Base-by-base conservation (phyloP, 148 eudicot genomes). In the Nepenthes gracilis region DNA sequence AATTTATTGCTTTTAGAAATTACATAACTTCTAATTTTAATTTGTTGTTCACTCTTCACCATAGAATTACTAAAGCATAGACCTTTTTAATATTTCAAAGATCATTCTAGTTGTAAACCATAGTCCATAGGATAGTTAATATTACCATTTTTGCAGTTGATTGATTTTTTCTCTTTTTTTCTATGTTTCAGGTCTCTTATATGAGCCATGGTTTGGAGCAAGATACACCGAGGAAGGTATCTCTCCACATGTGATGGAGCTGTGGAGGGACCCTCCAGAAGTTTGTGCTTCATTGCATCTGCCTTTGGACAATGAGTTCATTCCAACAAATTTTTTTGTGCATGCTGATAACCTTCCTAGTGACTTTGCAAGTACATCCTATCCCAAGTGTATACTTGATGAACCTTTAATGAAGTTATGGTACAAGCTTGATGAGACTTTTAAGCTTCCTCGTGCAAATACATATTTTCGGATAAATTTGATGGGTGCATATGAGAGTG, bases 131-230 rank as follows among this genome's bases (percentile, higher is more conserved):
- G 45, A 40, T 40, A 8, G 6, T 40, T 52, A 13, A 52, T 52
- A 6, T 23, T 37, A 40, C 33, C 11, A 23, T 37, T 55, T 23
- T 23, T 23, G 23, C 23, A 23, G 23, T 23, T 23, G 23, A 23
- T 23, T 23, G 23, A 36, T 14, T 53, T 33, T 9, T 48, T 10
- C 15, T 51, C 11, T 12, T 7, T 63, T 35, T 35, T 68, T 64
- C 68, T 67, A 5, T 47, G 43, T 62, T 74, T 60, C 74, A 93
- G 98, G 79, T 57, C 55, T 73, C 53, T 67, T 72, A 49, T 38
- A 60, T 63, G 98, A 93, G 74, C 98, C 98, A 60, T 93, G 98
- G 98, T 93, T 93, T 76, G 88, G 86, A 67, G 81, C 98, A 70
- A 72, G 65, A 63, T 93, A 85, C 64, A 71, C 62, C 2, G 98